phyloP scores from a whole-genome alignment of 768 basidiomycete species.

The Suillus cothurnatus region DNA sequence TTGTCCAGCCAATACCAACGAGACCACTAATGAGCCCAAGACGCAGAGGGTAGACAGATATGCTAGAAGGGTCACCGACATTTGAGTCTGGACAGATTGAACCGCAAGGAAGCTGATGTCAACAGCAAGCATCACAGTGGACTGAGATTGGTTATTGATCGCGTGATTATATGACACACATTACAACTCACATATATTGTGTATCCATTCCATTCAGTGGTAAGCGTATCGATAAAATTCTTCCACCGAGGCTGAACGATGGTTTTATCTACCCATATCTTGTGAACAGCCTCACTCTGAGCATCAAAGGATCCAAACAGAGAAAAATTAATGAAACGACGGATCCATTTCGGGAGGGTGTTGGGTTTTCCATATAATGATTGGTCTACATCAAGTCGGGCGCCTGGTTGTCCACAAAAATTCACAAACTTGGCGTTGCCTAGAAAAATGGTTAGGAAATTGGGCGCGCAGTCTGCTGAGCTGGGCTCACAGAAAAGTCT shows the following conservation, averaged over 20 bases:
- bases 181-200: slow-evolving; percentile 45
- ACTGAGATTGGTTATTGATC: neutral
- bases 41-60: slow-evolving; percentile 11
- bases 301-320: slow-evolving; percentile 49
- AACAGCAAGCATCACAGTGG: slow-evolving; percentile 16
- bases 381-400: slow-evolving; percentile 30
- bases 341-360: neutral
- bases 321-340: slow-evolving; percentile 32
- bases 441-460: slow-evolving; percentile 8
- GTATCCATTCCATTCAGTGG: slow-evolving; percentile 49
- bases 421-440: slow-evolving; percentile 33
- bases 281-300: slow-evolving; percentile 42
- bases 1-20: neutral
- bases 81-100: neutral
- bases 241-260: slow-evolving; percentile 41
- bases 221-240: slow-evolving; percentile 41
- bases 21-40: slow-evolving; percentile 5
- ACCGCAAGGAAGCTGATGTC: slow-evolving; percentile 13
- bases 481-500: slow-evolving; percentile 8
- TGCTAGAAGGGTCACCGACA: neutral
- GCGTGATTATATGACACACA: neutral
- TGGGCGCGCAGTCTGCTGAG: neutral
- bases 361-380: slow-evolving; percentile 20
- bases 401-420: slow-evolving; percentile 15
- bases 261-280: slow-evolving; percentile 47